A percentile compares a stretch with the other conserved stretches of the same genome.
These are phyloP conservation scores for Candida saitoana DNA, from an alignment of 805 yeast genomes.

Conservation along the genomic window DNA sequence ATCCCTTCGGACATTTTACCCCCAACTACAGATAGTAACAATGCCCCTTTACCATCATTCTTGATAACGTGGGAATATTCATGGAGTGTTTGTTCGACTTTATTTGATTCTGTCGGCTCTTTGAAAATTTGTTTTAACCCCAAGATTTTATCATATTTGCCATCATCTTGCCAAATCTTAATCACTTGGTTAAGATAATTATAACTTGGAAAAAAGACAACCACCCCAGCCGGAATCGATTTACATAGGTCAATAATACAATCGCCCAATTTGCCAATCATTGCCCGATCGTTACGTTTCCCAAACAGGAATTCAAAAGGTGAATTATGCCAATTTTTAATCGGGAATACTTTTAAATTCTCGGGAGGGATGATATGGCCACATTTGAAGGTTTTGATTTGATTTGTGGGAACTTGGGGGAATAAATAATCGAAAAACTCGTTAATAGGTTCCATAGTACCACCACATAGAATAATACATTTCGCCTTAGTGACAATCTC, in stretches of 20 bases:
- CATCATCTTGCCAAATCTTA: conserved; percentile 45
- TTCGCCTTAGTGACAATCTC: conserved; percentile 60
- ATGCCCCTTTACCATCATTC: conserved; percentile 47
- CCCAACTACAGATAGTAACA: conserved; percentile 82
- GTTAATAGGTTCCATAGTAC: conserved; percentile 88
- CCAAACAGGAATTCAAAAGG: conserved; percentile 67
- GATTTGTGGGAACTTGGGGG: conserved; percentile 42
- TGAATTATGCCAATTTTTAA: conserved; percentile 22
- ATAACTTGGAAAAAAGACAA: conserved; percentile 83
- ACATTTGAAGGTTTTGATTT: conserved; percentile 60
- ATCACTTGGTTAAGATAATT: conserved; percentile 56
- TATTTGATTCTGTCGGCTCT: conserved; percentile 47
- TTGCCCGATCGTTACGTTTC: conserved; percentile 44
- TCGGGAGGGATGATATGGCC: conserved; percentile 77
- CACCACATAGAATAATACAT: conserved; percentile 84
- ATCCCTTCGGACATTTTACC: conserved; percentile 93
- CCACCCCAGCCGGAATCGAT: conserved; percentile 68
- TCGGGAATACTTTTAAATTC: conserved; percentile 59
- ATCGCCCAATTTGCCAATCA: conserved; percentile 51
- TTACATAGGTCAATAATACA: conserved; percentile 39
- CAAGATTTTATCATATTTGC: conserved; percentile 29
- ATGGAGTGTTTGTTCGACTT: conserved; percentile 44
- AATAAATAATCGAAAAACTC: conserved; percentile 67
- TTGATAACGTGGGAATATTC: conserved; percentile 47
- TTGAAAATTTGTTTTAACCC: conserved; percentile 45